Base-by-base conservation (phyloP, 495 filamentous ascomycete species). In the Halenospora varia region DNA sequence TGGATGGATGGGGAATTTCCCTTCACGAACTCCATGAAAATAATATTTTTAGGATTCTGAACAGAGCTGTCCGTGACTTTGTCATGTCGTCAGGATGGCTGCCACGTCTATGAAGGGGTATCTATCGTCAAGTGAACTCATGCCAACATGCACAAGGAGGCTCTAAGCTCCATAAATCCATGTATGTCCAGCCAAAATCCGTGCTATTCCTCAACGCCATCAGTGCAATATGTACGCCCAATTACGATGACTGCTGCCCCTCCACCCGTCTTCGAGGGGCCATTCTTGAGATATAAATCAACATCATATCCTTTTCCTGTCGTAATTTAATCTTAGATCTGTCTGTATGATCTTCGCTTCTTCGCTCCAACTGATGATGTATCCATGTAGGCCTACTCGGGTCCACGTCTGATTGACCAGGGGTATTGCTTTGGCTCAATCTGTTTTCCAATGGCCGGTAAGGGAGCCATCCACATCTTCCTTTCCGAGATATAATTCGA, bases 371-470 rank as follows among this genome's bases (percentile, higher is more conserved):
- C n/a, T n/a, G n/a, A n/a, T n/a, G n/a, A n/a, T n/a, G n/a, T n/a
- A n/a, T n/a, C n/a, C n/a, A n/a, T n/a, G n/a, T n/a, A n/a, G n/a
- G n/a, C n/a, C n/a, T n/a, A n/a, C n/a, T n/a, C n/a, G n/a, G n/a
- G n/a, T n/a, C n/a, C n/a, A n/a, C n/a, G n/a, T n/a, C n/a, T n/a
- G n/a, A n/a, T n/a, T n/a, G n/a, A n/a, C n/a, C n/a, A n/a, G n/a
- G n/a, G n/a, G n/a, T 13, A 18, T 40, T 11, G 9, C 8, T 29
- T 54, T 29, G 2, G 20, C 35, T 64, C 56, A 97, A 70, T 98
- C 94, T 17, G 84, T 82, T 74, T 97, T 98, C 91, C 93, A 97
- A 68, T 97, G 93, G 26, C 80, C 83, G 1, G 84, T 84, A 57
- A 88, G 70, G 45, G 79, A 79, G 40, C 80, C 83, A 66, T 87